phyloP scores from a whole-genome alignment of 2,329 filamentous ascomycete genomes.

The Aspergillus puulaauensis region DNA sequence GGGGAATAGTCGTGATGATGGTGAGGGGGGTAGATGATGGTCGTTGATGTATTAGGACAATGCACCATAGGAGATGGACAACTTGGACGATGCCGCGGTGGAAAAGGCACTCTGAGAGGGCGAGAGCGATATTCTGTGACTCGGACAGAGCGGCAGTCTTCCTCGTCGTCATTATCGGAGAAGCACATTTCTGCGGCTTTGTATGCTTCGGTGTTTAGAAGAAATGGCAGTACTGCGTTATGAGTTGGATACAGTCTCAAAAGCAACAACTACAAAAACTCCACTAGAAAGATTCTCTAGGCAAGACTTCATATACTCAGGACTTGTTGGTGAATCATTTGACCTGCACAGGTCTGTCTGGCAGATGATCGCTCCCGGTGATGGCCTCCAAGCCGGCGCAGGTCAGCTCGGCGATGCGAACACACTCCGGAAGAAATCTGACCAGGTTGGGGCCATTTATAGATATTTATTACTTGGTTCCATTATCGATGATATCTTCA shows the following conservation, averaged over 20 bases:
- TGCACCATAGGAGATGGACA: background rate
- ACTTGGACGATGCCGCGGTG: constrained; percentile 1
- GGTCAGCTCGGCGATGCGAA: background rate
- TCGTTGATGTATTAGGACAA: constrained; percentile 6
- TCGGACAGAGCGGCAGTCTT: constrained; percentile 10
- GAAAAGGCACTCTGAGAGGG: constrained; percentile 10
- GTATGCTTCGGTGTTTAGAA: background rate
- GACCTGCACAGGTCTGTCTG: constrained; percentile 5
- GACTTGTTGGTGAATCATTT: constrained; percentile 8
- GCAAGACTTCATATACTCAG: background rate
- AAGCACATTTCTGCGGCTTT: constrained; percentile 17
- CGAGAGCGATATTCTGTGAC: constrained; percentile 11
- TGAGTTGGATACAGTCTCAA: background rate
- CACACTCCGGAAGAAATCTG: background rate
- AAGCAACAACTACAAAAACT: background rate
- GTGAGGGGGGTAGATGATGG: constrained; percentile 6
- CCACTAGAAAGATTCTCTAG: background rate
- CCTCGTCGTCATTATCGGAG: constrained; percentile 14
- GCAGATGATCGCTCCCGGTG: constrained; percentile 16
- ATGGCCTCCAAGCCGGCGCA: background rate
- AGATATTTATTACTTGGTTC: background rate
- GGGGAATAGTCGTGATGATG: background rate
- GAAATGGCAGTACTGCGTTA: background rate
- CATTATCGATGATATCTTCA: background rate
- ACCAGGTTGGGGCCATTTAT: background rate